Evolutionary conservation across 2,329 filamentous ascomycete species (phyloP), one percentile per base, ranked within the genome.

Genomic region (Xylaria sp.): DNA sequence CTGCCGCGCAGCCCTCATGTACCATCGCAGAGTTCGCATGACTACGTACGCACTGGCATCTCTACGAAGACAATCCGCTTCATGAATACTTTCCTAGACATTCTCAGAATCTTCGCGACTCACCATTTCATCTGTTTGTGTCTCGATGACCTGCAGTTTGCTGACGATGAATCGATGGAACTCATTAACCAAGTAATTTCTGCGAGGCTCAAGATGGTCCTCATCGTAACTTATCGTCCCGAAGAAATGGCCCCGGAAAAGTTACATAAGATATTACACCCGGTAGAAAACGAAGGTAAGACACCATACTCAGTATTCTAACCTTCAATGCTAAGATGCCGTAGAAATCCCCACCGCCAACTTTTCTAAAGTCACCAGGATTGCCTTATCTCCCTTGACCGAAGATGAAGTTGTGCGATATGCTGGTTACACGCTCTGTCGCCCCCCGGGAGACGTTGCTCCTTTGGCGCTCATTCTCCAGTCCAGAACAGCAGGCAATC

Each of bases 71-170:
- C 85, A 1, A 91, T 93, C 71, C 89, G 93, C 13, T 86, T 97
- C 64, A 92, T 95, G 85, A 95, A 94, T 76, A 94, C 93, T 1
- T 95, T 97, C 73, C 82, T 97, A 53, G 94, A 97, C 72, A 91
- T 97, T 10, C 80, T 97, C 59, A 88, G 93, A 60, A 88, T 97
- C 48, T 90, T 98, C 63, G 91, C 93, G 0, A 85, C 90, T 23
- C 90, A 94, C 77, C 96, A 94, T 74, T 90, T 97, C 74, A 94
- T 97, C 62, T 97, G 93, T 75, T 90, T 97, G 73, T 94, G 90
- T 73, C 81, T 97, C 32, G 95, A 97, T 75, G 95, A 97, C 78
- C 82, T 97, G 36, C 94, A 97, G 74, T 96, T 93, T 78, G 93
- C 94, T 7, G 95, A 97, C 76, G 88, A 91, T 30, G 95, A 97